Evolutionary conservation across 2,329 filamentous ascomycete genomes (phyloP).

Genomic region (Clonostachys solani): DNA sequence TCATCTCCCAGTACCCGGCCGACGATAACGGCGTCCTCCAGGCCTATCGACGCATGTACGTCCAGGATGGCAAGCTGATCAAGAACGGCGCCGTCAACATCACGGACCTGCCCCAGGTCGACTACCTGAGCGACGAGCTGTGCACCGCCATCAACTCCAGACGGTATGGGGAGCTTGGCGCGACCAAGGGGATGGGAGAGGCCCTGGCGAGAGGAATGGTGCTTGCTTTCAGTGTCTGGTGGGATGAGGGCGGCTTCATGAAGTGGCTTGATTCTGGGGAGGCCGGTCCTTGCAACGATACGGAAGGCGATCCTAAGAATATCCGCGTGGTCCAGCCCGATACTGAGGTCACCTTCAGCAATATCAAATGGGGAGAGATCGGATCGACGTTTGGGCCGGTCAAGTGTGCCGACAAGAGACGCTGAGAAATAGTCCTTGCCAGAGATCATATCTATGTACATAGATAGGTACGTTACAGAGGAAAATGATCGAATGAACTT

Average conservation of each 20-base stretch:
- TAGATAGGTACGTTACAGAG: too few species aligned
- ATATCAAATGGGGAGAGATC: slow-evolving; percentile 59
- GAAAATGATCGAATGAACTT: too few species aligned
- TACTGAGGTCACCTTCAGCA: slow-evolving; percentile 48
- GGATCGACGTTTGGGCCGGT: slow-evolving; percentile 33
- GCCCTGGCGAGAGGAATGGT: slow-evolving; percentile 43
- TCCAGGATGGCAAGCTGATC: slow-evolving; percentile 43
- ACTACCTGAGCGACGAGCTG: slow-evolving; percentile 28
- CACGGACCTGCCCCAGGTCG: slow-evolving; percentile 18
- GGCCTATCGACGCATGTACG: slow-evolving; percentile 42
- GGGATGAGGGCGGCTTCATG: slow-evolving; percentile 47
- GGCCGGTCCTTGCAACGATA: slow-evolving; percentile 47
- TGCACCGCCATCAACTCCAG: slow-evolving; percentile 22
- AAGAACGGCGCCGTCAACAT: slow-evolving; percentile 29
- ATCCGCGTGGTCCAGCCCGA: slow-evolving; percentile 40
- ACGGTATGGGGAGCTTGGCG: slow-evolving; percentile 29
- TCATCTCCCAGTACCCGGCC: slow-evolving; percentile 45
- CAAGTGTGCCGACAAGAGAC: too few species aligned
- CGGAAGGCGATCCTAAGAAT: slow-evolving; percentile 43
- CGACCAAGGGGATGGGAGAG: slow-evolving; percentile 37
- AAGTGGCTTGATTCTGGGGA: slow-evolving; percentile 44
- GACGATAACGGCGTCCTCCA: slow-evolving; percentile 26
- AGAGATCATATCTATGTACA: too few species aligned
- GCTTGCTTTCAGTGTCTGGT: slow-evolving; percentile 48
- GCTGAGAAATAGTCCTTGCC: too few species aligned